phyloP scores from a whole-genome alignment of 2,329 filamentous ascomycete genomes.

The Penicillium sp. region DNA sequence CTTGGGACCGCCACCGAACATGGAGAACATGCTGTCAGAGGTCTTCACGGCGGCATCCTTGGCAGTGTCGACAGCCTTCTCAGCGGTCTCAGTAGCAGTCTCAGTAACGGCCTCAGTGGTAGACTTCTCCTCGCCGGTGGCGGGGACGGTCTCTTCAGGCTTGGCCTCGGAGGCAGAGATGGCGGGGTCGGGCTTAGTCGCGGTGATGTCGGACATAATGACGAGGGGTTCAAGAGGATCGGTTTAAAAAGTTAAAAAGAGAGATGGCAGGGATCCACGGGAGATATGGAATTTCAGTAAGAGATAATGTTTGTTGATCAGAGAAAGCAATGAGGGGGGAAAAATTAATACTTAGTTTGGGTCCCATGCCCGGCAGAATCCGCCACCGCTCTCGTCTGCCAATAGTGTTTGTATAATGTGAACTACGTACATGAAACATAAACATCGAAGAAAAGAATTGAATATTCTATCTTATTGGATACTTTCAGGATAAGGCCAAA shows the following conservation, averaged over 20 bases:
- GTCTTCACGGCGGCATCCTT: slow-evolving; percentile 44
- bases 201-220: slow-evolving; percentile 45
- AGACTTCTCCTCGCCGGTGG: slow-evolving; percentile 35
- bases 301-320: slow-evolving; percentile 23
- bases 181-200: slow-evolving; percentile 46
- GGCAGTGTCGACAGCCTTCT: slow-evolving; percentile 39
- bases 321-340: slow-evolving; percentile 25
- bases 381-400: slow-evolving; percentile 19
- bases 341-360: slow-evolving; percentile 27
- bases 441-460: neutral
- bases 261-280: slow-evolving; percentile 6
- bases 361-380: slow-evolving; percentile 22
- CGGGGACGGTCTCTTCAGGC: slow-evolving; percentile 33
- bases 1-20: slow-evolving; percentile 97
- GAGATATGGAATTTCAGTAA: slow-evolving; percentile 11
- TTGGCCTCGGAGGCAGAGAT: slow-evolving; percentile 37
- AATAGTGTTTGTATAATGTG: neutral
- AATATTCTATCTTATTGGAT: neutral
- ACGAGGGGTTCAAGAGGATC: slow-evolving; percentile 8
- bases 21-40: slow-evolving; percentile 75
- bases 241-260: slow-evolving; percentile 3
- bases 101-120: slow-evolving; percentile 34
- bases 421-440: neutral
- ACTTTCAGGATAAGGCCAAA: neutral
- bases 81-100: slow-evolving; percentile 37